Evolutionary conservation across 2,329 filamentous ascomycete genomes (phyloP).

Genomic region (Xylariaceae sp.): DNA sequence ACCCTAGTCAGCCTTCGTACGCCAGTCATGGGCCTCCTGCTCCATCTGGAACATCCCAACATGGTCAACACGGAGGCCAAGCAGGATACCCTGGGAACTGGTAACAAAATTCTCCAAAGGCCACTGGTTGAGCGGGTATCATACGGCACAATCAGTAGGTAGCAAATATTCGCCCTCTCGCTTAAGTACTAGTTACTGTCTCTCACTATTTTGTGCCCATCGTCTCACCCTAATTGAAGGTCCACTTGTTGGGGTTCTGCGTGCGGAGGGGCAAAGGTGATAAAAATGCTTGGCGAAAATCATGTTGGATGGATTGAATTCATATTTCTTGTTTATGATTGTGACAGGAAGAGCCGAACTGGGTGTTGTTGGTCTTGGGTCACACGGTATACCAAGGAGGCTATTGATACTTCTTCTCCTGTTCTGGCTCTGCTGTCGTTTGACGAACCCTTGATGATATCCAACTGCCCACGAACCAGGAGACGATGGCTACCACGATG

Average conservation of each 20-base stretch:
- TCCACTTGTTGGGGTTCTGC: constrained; percentile 4
- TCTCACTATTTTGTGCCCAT: background rate
- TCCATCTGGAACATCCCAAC: constrained; percentile 39
- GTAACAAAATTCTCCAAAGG: constrained; percentile 25
- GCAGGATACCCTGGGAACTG: constrained; percentile 46
- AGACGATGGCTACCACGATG: constrained; percentile 60
- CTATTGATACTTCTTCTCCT: constrained; percentile 50
- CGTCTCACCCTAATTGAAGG: background rate
- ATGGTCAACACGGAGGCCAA: constrained; percentile 39
- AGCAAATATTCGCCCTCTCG: background rate
- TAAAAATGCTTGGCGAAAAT: constrained; percentile 9
- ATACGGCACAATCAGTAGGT: background rate
- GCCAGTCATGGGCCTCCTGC: constrained; percentile 36
- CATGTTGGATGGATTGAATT: constrained; percentile 24
- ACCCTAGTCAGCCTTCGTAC: constrained; percentile 41
- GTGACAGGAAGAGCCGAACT: constrained; percentile 29
- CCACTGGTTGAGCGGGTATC: background rate
- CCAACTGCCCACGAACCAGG: constrained; percentile 52
- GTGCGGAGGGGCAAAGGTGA: constrained; percentile 3
- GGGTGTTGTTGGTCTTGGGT: constrained; percentile 29
- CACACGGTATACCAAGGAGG: constrained; percentile 34
- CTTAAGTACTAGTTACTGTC: background rate
- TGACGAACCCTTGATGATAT: constrained; percentile 44
- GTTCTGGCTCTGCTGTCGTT: constrained; percentile 36
- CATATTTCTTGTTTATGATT: constrained; percentile 32